Evolutionary conservation across 176 grass and related monocot genomes (phyloP).

Genomic region (Oryza meyeriana): DNA sequence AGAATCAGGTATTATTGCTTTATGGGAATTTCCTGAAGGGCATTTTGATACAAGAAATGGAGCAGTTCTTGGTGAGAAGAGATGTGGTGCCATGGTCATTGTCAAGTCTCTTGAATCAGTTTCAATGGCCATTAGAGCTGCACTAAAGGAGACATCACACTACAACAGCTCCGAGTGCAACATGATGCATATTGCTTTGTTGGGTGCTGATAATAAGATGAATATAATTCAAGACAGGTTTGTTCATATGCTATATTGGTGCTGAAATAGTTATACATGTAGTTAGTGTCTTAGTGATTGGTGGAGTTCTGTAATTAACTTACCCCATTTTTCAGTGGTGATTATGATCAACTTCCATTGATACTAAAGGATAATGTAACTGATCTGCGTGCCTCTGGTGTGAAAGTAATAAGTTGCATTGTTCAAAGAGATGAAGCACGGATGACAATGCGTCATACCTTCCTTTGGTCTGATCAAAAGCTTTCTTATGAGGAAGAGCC

Average conservation of each 20-base stretch:
- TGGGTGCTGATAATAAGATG: conserved; percentile 70
- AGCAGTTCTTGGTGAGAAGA: conserved; percentile 34
- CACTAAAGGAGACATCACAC: conserved; percentile 51
- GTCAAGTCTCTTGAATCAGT: conserved; percentile 73
- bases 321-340: conserved; percentile 46
- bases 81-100: conserved; percentile 81
- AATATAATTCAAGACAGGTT: conserved; percentile 64
- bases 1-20: conserved; percentile 57
- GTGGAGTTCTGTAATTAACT: background rate
- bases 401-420: conserved; percentile 80
- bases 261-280: background rate
- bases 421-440: conserved; percentile 79
- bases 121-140: conserved; percentile 49
- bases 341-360: conserved; percentile 64
- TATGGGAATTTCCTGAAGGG: conserved; percentile 74
- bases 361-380: conserved; percentile 56
- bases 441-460: conserved; percentile 76
- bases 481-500: conserved; percentile 73
- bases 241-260: conserved; percentile 19
- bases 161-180: conserved; percentile 52
- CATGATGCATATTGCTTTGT: conserved; percentile 82
- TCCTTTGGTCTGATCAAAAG: conserved; percentile 74
- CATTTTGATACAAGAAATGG: conserved; percentile 40
- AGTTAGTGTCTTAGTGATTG: background rate
- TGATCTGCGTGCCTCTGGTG: conserved; percentile 61